Base-by-base conservation (phyloP, 2,329 filamentous ascomycete species). In the Arthrobotrys sinensis region DNA sequence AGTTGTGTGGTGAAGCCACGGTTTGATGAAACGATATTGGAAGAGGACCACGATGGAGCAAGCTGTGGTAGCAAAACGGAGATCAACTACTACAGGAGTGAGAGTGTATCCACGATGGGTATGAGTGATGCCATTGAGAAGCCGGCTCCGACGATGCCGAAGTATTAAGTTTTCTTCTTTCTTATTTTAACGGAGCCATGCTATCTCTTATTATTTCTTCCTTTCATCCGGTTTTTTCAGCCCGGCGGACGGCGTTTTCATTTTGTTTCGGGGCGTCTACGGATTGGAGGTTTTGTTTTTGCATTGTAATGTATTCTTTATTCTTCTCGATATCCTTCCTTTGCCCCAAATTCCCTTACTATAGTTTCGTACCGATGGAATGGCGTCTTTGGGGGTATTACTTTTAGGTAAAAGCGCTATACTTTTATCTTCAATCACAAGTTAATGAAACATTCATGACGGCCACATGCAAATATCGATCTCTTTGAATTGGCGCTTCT, bases 11-110 rank as follows among this genome's bases (percentile, higher is more conserved):
- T 40, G 0, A 78, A 78, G 32, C 21, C 73, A 55, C 66, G 36
- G 24, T 78, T 71, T 40, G 60, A 63, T 6, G 73, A 63, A 24
- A 67, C 66, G 8, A 72, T 71, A 40, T 53, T 46, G 73, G 73
- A 78, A 55, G 73, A 78, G 16, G 66, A 72, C 4, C 68, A 62
- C 11, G 68, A 78, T 32, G 24, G 36, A 4, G 52, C 43, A 4
- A 78, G 66, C 34, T 71, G 62, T 43, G 66, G 53, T 16, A 71
- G 66, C 3, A 67, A 78, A 50, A 68, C 73, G 2, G 50, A 67
- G 12, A 48, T 72, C 4, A 70, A 64, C 36, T 67, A 62, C 38
- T 78, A 78, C 45, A 52, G 67, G 3, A 71, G 50, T 50, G 73
- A 71, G 24, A 67, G 66, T 21, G 73, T 72, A 1, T 78, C 73